These are phyloP conservation scores for Psilocybe mexicana DNA, from an alignment of 1,284 basidiomycete species.

Conservation along the genomic window DNA sequence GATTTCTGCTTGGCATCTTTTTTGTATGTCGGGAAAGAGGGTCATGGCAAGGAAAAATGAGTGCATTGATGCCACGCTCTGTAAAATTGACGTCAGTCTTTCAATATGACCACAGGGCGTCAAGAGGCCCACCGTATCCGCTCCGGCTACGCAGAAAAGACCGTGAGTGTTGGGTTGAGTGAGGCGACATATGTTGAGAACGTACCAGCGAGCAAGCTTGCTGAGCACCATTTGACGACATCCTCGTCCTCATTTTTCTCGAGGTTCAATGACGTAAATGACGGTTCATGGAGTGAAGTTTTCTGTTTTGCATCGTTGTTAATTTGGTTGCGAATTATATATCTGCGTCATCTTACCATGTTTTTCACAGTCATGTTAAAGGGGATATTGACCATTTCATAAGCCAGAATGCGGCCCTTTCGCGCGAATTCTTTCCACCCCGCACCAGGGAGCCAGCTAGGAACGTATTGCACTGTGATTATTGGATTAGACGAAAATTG, in stretches of 20 bases:
- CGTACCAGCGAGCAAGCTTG: conserved; percentile 18
- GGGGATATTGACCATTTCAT: conserved; percentile 23
- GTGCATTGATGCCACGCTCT: conserved; percentile 21
- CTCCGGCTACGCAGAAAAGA: conserved; percentile 7
- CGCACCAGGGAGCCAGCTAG: conserved; percentile 21
- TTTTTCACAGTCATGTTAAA: conserved; percentile 19
- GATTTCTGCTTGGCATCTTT: conserved; percentile 16
- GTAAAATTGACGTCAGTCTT: not conserved
- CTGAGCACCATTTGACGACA: conserved; percentile 23
- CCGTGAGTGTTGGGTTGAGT: not conserved
- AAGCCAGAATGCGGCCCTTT: conserved; percentile 14
- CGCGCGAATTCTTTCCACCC: conserved; percentile 22
- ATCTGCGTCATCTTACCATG: conserved; percentile 10
- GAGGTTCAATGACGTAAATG: conserved; percentile 20
- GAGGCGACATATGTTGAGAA: not conserved
- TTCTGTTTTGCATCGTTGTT: conserved; percentile 8
- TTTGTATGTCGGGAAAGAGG: conserved; percentile 30
- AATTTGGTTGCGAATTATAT: too few relatives aligned
- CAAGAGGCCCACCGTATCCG: conserved; percentile 15
- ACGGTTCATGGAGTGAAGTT: conserved; percentile 17
- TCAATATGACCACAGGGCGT: not conserved
- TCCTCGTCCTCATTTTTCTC: conserved; percentile 23
- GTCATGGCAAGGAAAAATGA: conserved; percentile 44
- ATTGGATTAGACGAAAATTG: not conserved
- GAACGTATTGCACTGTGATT: conserved; percentile 15